Evolutionary conservation across 768 basidiomycete species (phyloP), one percentile per base, ranked within the genome.

Genomic region (Peribolospora kevripleyi): DNA sequence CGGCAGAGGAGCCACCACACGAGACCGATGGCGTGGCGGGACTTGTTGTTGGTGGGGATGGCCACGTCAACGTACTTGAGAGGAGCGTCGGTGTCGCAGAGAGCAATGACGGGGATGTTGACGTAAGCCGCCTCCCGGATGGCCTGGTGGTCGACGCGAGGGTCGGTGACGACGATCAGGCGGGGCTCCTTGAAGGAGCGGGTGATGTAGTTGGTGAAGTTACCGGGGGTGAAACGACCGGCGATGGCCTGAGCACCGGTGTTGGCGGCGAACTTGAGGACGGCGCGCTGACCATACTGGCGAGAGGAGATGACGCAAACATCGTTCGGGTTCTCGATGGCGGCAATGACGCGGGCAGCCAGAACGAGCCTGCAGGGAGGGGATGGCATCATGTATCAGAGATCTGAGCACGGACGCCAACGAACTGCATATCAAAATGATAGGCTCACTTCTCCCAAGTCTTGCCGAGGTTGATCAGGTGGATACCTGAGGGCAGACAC

Each of bases 41-140:
- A 81, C 78, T 95, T 98, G 84, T 98, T 98, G 77, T 97, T 98
- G 59, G 86, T 86, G 60, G 93, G 93, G 72, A 98, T 93, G 55
- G 84, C 90, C 64, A 97, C 80, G 69, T 98, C 93, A 69, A 98
- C 90, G 69, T 87, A 95, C 71, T 86, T 80, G 65, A 97, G 78
- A 56, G 88, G 86, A 50, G 93, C 87, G 70, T 98, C 93, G 63
- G 90, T 93, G 73, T 98, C 93, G 73, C 85, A 88, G 65, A 98
- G 81, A 57, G 91, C 93, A 65, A 98, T 93, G 66, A 98, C 93
- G 64, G 93, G 93, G 71, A 98, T 97, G 81, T 98, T 98, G 70
- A 97, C 93, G 68, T 97, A 98, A 55, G 91, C 91, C 49, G 93
- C 90, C 74, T 98, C 93, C 63, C 93, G 86, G 72, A 98, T 98